Evolutionary conservation across 192 early-diverging fungal genomes (phyloP), one percentile per base, ranked within the genome.

Genomic region (Podila horticola): DNA sequence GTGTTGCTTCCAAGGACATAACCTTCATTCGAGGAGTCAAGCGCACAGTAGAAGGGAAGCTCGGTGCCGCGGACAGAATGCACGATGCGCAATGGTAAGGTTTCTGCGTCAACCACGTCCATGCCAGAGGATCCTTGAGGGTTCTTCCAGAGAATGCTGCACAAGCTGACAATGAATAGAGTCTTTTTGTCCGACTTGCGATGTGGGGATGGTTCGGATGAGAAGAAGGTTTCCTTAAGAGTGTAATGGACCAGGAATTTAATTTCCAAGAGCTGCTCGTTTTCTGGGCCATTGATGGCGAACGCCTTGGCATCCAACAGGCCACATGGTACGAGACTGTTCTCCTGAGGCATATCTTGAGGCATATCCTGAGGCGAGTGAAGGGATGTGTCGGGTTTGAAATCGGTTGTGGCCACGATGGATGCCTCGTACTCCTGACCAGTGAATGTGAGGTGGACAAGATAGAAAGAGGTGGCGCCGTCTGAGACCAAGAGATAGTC

Each of bases 11-110:
- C 85, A 28, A 88, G 73, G 3, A 90, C 75, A 77, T 84, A 84
- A 0, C 74, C 82, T 41, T 73, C 45, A 24, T 84, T 84, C 5
- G 79, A 77, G 0, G 69, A 41, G 30, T 83, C 85, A 13, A 90
- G 59, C 22, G 68, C 71, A 65, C 83, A 86, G 75, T 90, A 90
- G 7, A 85, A 82, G 10, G 89, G 89, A n/a, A 88, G 83, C 19
- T 88, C 84, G 2, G 74, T 64, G 3, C 89, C 89, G 31, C 83
- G 82, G 29, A 87, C 76, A 13, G 76, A 79, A 34, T 88, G 83
- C 13, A 86, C 34, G 0, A 69, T 66, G 49, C 60, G 64, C 24
- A 22, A 64, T 2, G 11, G 62, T 13, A 82, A 29, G 24, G 49
- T 48, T 38, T 33, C 33, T 28, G 22, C 31, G 5, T 6, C 49